Evolutionary conservation across 1,139 yeast genomes (phyloP), one percentile per base, ranked within the genome.

Genomic region (Sugiyamaella pinicola): DNA sequence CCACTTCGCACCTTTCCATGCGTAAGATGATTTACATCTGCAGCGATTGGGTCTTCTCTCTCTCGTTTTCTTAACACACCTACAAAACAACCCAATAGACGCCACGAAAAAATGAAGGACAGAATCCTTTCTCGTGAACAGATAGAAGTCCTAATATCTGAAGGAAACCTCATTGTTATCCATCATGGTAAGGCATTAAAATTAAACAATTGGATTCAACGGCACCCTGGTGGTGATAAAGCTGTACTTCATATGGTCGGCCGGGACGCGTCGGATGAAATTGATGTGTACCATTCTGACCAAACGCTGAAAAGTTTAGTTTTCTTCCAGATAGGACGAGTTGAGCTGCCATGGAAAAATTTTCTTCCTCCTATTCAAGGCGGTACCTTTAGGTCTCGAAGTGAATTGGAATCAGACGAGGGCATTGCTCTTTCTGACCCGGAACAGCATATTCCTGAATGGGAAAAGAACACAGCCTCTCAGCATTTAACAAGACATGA

Each of bases 311-410:
- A 60, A 2, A 66, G 68, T 0, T 84, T 87, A 67, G 65, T 65
- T 10, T 75, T 70, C 41, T 90, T 80, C 79, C 78, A 73, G 55
- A 75, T 89, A 10, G 96, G 96, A 1, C 64, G 63, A 26, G 80
- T 88, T 6, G 81, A 82, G 53, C 67, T 74, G 54, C 73, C 74
- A 3, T 89, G 96, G 96, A 76, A 75, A 51, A 86, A 87, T 66
- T 71, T 88, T 65, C 66, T 86, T 34, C 96, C 97, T 4, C 97
- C 97, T 0, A 87, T 90, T 57, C 96, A 88, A 69, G 96, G 96
- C 6, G 96, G 89, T 0, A 62, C 66, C 3, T 85, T 79, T 65
- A 59, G 74, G 22, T 60, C 66, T 7, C 53, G 55, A 22, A 60
- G 55, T 24, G 67, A 66, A 39, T 52, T 54, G 50, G 62, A 61